A percentile compares a stretch with the other conserved stretches of the same genome.
Conservation (phyloP, 1,139 yeast species). For the Entelexis paramagnoliae region DNA sequence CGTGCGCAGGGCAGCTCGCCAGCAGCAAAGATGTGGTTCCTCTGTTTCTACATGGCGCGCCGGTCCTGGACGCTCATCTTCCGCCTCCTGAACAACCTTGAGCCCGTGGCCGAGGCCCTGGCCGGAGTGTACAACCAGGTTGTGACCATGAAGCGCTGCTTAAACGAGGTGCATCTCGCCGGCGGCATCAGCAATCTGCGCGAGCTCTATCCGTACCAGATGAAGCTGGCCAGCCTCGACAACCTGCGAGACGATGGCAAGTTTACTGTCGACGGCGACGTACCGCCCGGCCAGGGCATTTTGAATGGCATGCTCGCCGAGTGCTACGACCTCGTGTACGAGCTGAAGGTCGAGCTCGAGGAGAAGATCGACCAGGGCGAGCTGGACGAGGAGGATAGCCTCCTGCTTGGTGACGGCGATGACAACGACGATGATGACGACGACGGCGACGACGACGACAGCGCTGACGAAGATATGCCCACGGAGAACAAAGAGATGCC, state of each 20-base stretch:
- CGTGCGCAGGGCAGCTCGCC: background rate
- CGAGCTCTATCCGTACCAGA: slow-evolving; percentile 88
- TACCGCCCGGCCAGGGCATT: slow-evolving; percentile 96
- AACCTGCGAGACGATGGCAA: slow-evolving; percentile 81
- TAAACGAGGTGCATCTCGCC: slow-evolving; percentile 78
- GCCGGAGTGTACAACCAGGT: slow-evolving; percentile 90
- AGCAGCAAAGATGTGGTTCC: background rate
- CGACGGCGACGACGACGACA: background rate
- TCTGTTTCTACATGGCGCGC: slow-evolving; percentile 51
- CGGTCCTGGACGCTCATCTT: slow-evolving; percentile 84
- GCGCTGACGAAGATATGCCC: background rate
- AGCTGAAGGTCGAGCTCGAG: slow-evolving; percentile 77
- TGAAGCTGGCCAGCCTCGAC: slow-evolving; percentile 84
- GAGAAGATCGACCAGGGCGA: slow-evolving; percentile 37
- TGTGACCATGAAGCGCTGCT: slow-evolving; percentile 78
- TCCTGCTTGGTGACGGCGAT: slow-evolving; percentile 7
- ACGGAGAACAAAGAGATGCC: background rate
- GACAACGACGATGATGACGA: no score
- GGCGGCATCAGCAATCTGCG: slow-evolving; percentile 82
- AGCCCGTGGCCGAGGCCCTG: slow-evolving; percentile 87
- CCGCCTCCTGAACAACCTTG: slow-evolving; percentile 79
- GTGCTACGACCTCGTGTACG: slow-evolving; percentile 87
- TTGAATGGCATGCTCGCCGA: slow-evolving; percentile 82
- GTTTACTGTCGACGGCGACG: slow-evolving; percentile 72
- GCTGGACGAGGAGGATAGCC: slow-evolving; percentile 6